Conservation (phyloP, 257 asterid species). For the Nicotiana benthamiana region DNA sequence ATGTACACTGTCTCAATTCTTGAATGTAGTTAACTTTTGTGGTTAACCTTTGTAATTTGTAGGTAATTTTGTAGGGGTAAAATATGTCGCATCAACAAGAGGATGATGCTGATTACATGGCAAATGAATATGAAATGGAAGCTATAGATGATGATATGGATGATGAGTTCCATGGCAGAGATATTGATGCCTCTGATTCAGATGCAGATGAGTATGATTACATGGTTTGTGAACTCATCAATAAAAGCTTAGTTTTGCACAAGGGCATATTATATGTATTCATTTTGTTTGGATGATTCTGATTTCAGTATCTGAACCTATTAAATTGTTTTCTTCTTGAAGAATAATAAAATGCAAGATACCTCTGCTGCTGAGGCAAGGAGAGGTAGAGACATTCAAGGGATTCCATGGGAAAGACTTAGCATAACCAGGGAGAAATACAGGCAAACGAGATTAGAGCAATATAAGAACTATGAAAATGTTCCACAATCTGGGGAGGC, state of each 20-base stretch:
- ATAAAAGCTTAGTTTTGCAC: neutral
- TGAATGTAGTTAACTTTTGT: neutral
- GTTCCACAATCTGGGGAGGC: constrained; percentile 69
- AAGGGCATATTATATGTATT: neutral
- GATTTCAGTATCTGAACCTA: neutral
- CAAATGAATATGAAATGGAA: constrained; percentile 79
- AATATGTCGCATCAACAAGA: constrained; percentile 54
- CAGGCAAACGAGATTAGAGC: constrained; percentile 70
- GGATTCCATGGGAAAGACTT: constrained; percentile 93
- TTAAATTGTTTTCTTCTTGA: constrained; percentile 4
- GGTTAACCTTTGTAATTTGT: neutral
- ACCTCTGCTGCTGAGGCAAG: constrained; percentile 91
- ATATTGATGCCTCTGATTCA: constrained; percentile 65
- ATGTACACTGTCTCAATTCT: neutral
- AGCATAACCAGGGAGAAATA: constrained; percentile 75
- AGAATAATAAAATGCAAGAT: constrained; percentile 63
- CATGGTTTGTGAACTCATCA: constrained; percentile 38
- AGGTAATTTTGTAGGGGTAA: constrained; percentile 10
- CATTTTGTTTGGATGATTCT: neutral
- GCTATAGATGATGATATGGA: constrained; percentile 62
- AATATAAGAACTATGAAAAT: constrained; percentile 76
- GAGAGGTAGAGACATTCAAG: constrained; percentile 86
- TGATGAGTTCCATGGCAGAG: constrained; percentile 45
- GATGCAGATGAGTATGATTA: constrained; percentile 65
- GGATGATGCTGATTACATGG: constrained; percentile 66